phyloP scores from a whole-genome alignment of 768 basidiomycete species.

The Cystofilobasidium ferigula region DNA sequence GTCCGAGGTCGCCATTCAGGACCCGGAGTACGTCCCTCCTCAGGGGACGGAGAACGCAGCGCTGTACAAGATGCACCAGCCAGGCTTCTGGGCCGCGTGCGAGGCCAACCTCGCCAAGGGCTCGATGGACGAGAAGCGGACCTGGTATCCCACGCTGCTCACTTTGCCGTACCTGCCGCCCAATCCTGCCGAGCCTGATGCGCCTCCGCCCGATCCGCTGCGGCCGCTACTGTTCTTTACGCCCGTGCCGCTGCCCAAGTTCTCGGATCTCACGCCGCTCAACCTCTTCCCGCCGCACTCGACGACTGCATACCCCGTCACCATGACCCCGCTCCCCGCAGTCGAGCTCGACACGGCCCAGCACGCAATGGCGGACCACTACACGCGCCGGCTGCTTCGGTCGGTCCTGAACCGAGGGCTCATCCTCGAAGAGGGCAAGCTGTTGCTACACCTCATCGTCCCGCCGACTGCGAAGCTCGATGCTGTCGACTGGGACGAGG shows the following conservation, averaged over 20 bases:
- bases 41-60: background rate
- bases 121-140: background rate
- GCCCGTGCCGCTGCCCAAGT: constrained; percentile 9
- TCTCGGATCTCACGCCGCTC: background rate
- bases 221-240: constrained; percentile 17
- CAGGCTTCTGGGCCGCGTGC: constrained; percentile 8
- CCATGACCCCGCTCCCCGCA: background rate
- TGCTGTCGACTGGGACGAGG: constrained; percentile 19
- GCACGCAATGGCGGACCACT: constrained; percentile 13
- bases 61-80: background rate
- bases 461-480: background rate
- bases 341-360: background rate
- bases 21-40: background rate
- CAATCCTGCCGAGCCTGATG: background rate
- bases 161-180: constrained; percentile 15
- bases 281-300: background rate
- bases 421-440: background rate
- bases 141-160: constrained; percentile 12
- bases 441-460: background rate
- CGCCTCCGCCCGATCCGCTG: background rate
- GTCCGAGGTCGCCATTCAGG: background rate
- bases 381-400: constrained; percentile 7
- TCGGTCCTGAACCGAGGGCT: constrained; percentile 11
- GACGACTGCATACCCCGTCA: background rate
- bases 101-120: constrained; percentile 1